Base-by-base conservation (phyloP, 805 yeast species). In the Kuraishia ogatae region DNA sequence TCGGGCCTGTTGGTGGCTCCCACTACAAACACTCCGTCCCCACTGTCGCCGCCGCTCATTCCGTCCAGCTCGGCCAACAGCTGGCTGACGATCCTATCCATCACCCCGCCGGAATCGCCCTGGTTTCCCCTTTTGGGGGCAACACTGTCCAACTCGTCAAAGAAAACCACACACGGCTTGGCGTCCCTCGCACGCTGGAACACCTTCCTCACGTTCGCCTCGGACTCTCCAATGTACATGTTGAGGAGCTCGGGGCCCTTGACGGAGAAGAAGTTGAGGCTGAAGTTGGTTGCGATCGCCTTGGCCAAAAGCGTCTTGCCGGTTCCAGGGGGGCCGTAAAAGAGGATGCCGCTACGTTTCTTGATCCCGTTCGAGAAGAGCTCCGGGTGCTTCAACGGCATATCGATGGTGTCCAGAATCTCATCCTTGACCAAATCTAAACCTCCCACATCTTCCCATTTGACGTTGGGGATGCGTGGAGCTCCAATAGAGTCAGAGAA, bases 1-100 rank as follows among this genome's bases (percentile, higher is more conserved):
- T 94, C 99, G 0, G 99, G 99, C 63, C 99, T 79, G 64, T 94
- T 94, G 0, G 99, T 94, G 3, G 99, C 99, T n/a, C 99, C 99
- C 50, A 94, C 96, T 4, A 93, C 97, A 68, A 94, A 94, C 0
- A 94, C 97, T 5, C 97, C 98, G 56, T 86, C 91, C 2, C 85
- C 87, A 8, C 79, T 77, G 56, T 79, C 84, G 6, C 87, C 87
- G 10, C 85, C 85, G 63, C 96, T 85, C 97, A 93, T 93, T 24
- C 98, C 98, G 66, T 94, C 99, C 50, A 94, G 75, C 68, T 94
- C 99, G 0, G 98, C 97, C 53, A 94, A 75, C 47, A 94, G 73
- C 68, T 94, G 99, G 0, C 97, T 92, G 0, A 94, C 99, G 60
- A 94, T 94, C 69, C 99, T 81, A 67, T 94, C 99, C 99, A 94